These are phyloP conservation scores for Gonium pectorale DNA, from an alignment of 139 green algal species.

Conservation along the genomic window DNA sequence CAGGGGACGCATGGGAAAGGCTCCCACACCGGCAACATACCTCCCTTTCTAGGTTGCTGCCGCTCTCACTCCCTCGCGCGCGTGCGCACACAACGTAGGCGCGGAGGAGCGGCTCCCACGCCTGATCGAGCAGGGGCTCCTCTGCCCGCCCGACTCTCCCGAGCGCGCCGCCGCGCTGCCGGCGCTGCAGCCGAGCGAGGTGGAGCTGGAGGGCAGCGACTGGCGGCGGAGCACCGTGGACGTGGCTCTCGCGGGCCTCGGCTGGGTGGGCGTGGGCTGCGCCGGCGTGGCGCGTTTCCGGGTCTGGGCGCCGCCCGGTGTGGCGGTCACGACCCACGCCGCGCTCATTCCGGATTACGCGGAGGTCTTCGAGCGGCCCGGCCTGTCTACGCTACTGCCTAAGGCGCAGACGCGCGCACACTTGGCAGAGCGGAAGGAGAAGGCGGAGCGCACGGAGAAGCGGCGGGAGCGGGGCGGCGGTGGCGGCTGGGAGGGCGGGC, in stretches of 20 bases:
- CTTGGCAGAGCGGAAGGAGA: neutral
- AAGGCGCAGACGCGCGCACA: slow-evolving; percentile 6
- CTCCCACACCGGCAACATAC: too few species aligned
- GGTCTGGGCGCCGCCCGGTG: slow-evolving; percentile 85
- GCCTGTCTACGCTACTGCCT: slow-evolving; percentile 75
- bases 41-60: too few species aligned
- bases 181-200: slow-evolving; percentile 54
- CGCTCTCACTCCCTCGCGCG: too few species aligned
- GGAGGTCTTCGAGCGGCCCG: slow-evolving; percentile 81
- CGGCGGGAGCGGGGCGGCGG: neutral
- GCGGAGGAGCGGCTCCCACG: slow-evolving; percentile 74
- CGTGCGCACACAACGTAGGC: too few species aligned
- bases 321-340: slow-evolving; percentile 86
- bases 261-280: slow-evolving; percentile 91
- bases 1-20: too few species aligned
- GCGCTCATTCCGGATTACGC: slow-evolving; percentile 89
- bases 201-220: slow-evolving; percentile 62
- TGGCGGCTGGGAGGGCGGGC: neutral
- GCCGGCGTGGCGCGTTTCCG: slow-evolving; percentile 77
- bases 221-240: slow-evolving; percentile 65
- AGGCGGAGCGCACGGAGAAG: neutral
- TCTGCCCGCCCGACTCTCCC: slow-evolving; percentile 74
- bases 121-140: slow-evolving; percentile 71
- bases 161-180: slow-evolving; percentile 57
- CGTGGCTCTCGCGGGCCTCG: slow-evolving; percentile 83